Evolutionary conservation across 805 yeast genomes (phyloP), one percentile per base, ranked within the genome.

Genomic region (Yarrowia alimentaria): DNA sequence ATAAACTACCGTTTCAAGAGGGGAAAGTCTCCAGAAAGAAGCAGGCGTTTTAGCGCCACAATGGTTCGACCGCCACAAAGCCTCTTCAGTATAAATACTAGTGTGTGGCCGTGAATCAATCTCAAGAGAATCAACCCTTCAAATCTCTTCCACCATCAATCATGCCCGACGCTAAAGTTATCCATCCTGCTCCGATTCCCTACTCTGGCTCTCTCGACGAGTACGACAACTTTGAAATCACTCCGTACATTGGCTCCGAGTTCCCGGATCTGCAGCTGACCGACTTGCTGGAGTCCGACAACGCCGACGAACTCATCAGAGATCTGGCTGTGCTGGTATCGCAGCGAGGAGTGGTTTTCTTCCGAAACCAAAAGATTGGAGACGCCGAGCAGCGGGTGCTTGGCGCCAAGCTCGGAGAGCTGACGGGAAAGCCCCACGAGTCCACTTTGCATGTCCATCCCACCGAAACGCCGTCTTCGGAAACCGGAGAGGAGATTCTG

Each of bases 271-370:
- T 59, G 11, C 57, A 59, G 17, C 56, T 64, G 16, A 29, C 48
- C 8, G 67, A 64, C 6, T 50, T 63, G 30, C 54, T 64, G 16
- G 33, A 55, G 17, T 61, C 62, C 43, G 35, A 30, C 8, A 43
- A 43, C 13, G 35, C 50, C 6, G 64, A 64, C n/a, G 57, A 55
- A 21, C 58, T 60, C 17, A 52, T 61, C 10, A 55, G 73, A 54
- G 79, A 75, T 54, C 64, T 75, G 56, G 79, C 79, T 6, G 59
- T 73, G 17, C 59, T 72, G 21, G 61, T 74, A 10, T 69, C 78
- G 6, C 76, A 73, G 60, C 67, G 79, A 55, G 75, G 73, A 21
- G 79, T 75, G 24, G 79, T 76, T 9, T 74, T 76, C 58, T 74
- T 76, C 70, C 64, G 75, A 55, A 67, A 72, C 58, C 79, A 60